Percentiles rank a stretch among this genome's conserved stretches.
These are phyloP conservation scores for Aspergillus novoparasiticus DNA, from an alignment of 2,329 filamentous ascomycete genomes.

Conservation along the genomic window DNA sequence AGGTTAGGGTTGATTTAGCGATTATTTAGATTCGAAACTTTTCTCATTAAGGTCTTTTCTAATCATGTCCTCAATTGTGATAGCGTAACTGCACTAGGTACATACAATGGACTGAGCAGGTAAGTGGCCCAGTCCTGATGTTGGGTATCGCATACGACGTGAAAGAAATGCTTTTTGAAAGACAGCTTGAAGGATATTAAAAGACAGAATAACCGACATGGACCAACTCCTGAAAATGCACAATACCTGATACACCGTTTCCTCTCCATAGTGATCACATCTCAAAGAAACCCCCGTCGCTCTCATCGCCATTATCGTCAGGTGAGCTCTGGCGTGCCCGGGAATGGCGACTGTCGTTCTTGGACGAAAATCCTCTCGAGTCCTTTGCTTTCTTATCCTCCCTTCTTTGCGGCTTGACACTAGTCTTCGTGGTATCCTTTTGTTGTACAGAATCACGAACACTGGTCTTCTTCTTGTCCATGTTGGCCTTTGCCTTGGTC, in stretches of 20 bases:
- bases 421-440: conserved; percentile 4
- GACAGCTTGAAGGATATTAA: conserved; percentile 1
- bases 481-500: conserved; percentile 15
- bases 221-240: conserved; percentile 26
- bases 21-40: conserved; percentile 1
- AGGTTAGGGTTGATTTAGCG: conserved; percentile 4
- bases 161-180: conserved; percentile 8
- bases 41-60: conserved; percentile 3
- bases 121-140: background rate
- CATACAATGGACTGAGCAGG: conserved; percentile 5
- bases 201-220: conserved; percentile 6
- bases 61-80: conserved; percentile 1
- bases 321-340: background rate
- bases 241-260: background rate
- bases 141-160: conserved; percentile 22
- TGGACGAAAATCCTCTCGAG: conserved; percentile 6
- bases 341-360: background rate
- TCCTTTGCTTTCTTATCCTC: conserved; percentile 10
- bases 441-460: background rate
- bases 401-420: conserved; percentile 10
- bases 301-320: conserved; percentile 29
- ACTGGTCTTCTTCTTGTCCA: conserved; percentile 13
- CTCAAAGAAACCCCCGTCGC: conserved; percentile 48
- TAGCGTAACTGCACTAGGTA: conserved; percentile 5
- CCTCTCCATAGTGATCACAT: conserved; percentile 14